Evolutionary conservation across 768 basidiomycete species (phyloP).

Genomic region (Baorangia bicolor): DNA sequence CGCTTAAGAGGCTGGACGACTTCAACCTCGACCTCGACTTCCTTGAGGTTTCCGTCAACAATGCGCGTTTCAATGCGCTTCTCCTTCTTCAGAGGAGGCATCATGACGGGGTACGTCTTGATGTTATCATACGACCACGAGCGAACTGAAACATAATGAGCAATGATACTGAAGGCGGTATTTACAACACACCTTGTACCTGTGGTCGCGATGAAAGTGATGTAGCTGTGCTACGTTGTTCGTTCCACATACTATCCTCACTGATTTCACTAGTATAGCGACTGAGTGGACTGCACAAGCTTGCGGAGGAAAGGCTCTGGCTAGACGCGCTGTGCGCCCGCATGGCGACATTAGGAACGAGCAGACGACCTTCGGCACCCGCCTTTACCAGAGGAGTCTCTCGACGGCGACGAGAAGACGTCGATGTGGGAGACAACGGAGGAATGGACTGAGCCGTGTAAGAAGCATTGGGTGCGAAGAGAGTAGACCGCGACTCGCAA

Average conservation of each 20-base stretch:
- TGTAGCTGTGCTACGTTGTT: conserved; percentile 21
- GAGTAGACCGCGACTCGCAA: conserved; percentile 47
- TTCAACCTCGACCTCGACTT: conserved; percentile 54
- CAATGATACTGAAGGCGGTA: neutral
- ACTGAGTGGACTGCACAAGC: conserved; percentile 39
- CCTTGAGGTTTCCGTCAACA: conserved; percentile 48
- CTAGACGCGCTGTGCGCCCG: conserved; percentile 34
- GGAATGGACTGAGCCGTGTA: conserved; percentile 38
- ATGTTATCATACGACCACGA: conserved; percentile 79
- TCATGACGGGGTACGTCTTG: conserved; percentile 59
- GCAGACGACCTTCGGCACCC: conserved; percentile 63
- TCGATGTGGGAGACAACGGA: conserved; percentile 36
- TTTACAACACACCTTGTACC: conserved; percentile 49
- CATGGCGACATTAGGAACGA: conserved; percentile 47
- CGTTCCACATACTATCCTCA: conserved; percentile 33
- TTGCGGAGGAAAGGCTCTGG: conserved; percentile 30
- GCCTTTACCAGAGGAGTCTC: conserved; percentile 57
- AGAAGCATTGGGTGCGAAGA: conserved; percentile 35
- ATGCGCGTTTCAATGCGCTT: conserved; percentile 48
- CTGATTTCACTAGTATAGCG: conserved; percentile 42
- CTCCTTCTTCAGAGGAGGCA: conserved; percentile 54
- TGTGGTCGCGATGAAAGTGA: conserved; percentile 38
- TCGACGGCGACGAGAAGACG: conserved; percentile 38
- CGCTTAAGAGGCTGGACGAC: conserved; percentile 56
- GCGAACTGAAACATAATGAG: conserved; percentile 43